Percentiles rank a stretch among this genome's conserved stretches.
Conservation (phyloP, 305 asterid genomes). For the Fraxinus albicans region DNA sequence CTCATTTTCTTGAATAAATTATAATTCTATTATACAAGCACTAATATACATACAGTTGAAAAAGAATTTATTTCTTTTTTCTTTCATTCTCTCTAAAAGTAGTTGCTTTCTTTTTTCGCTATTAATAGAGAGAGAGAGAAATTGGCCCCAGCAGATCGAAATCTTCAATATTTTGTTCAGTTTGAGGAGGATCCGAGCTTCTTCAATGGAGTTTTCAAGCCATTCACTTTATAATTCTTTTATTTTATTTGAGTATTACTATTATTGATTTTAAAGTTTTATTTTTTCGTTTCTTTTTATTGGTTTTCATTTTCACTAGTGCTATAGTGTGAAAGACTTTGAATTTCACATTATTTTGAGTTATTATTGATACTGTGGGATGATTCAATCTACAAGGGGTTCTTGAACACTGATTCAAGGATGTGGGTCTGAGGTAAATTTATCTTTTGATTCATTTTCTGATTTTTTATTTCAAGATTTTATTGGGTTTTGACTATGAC, state of each 20-base stretch:
- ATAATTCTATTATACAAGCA: background rate
- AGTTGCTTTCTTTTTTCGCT: constrained; percentile 20
- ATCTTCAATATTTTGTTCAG: constrained; percentile 19
- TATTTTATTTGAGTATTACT: constrained; percentile 8
- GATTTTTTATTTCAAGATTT: constrained; percentile 27
- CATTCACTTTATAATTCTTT: constrained; percentile 9
- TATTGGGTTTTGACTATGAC: constrained; percentile 47
- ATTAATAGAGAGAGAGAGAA: background rate
- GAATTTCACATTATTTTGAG: constrained; percentile 44
- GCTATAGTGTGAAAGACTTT: constrained; percentile 18
- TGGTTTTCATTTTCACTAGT: background rate
- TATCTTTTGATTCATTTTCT: background rate
- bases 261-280: background rate
- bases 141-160: constrained; percentile 24
- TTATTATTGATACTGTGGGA: constrained; percentile 35
- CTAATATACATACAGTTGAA: constrained; percentile 23
- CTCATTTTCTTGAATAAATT: constrained; percentile 29
- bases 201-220: constrained; percentile 20
- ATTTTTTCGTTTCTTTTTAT: background rate
- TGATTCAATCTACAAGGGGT: constrained; percentile 49
- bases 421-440: constrained; percentile 82
- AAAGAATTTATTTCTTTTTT: constrained; percentile 13
- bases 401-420: constrained; percentile 47
- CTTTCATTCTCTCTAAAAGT: constrained; percentile 16
- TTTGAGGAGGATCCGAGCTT: constrained; percentile 24